These are phyloP conservation scores for Arthromyces matolae DNA, from an alignment of 768 basidiomycete species.

Conservation along the genomic window DNA sequence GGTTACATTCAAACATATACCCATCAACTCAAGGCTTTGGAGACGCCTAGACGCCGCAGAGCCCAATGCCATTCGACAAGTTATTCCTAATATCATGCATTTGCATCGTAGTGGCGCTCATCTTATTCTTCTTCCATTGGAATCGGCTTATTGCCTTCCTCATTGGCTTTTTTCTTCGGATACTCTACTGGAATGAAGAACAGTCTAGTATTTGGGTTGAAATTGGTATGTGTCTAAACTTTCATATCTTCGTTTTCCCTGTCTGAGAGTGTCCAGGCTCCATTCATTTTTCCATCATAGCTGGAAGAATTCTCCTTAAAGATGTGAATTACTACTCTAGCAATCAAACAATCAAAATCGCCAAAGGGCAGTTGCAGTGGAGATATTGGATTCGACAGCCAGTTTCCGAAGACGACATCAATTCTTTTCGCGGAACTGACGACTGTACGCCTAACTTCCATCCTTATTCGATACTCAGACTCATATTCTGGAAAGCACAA, in stretches of 20 bases:
- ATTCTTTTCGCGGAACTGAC: slow-evolving; percentile 44
- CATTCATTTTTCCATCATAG: slow-evolving; percentile 86
- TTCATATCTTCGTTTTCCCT: neutral
- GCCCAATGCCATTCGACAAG: slow-evolving; percentile 50
- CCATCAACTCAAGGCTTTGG: neutral
- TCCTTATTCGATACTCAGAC: slow-evolving; percentile 2
- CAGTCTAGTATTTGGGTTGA: slow-evolving; percentile 80
- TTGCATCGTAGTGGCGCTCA: slow-evolving; percentile 48
- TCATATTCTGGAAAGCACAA: slow-evolving; percentile 26
- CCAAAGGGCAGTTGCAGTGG: slow-evolving; percentile 88
- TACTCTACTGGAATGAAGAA: slow-evolving; percentile 75
- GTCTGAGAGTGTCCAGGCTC: slow-evolving; percentile 50
- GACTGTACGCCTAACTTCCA: slow-evolving; percentile 40
- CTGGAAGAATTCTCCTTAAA: slow-evolving; percentile 84
- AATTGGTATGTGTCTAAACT: slow-evolving; percentile 50
- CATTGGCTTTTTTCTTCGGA: slow-evolving; percentile 61
- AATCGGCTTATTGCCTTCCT: slow-evolving; percentile 77
- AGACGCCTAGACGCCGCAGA: neutral
- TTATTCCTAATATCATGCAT: slow-evolving; percentile 64
- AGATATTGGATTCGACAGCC: slow-evolving; percentile 89
- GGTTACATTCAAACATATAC: neutral
- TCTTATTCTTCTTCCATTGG: slow-evolving; percentile 88
- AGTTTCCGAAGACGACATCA: slow-evolving; percentile 68
- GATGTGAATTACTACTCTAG: slow-evolving; percentile 88
- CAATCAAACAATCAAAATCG: slow-evolving; percentile 82